Base-by-base conservation (phyloP, 139 green algal species). In the Microglena sp. region DNA sequence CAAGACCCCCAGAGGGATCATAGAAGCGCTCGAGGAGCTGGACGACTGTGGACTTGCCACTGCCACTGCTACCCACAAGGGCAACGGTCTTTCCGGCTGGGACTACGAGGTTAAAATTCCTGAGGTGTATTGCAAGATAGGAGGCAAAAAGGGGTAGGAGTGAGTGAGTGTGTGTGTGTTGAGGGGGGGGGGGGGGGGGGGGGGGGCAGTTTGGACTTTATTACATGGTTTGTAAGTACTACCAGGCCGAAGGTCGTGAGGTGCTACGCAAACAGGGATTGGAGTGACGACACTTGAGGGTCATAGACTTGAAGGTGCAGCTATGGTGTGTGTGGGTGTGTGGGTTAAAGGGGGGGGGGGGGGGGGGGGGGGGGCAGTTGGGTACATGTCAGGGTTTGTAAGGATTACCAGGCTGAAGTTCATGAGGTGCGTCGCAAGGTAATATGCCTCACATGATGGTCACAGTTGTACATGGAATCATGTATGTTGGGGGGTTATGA, bases 1-100 rank as follows among this genome's bases (percentile, higher is more conserved):
- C 76, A 7, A 33, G 21, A 18, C 78, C 67, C 8, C 6, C 11
- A 7, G 5, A 11, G 5, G 55, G 55, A n/a, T 62, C 55, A 40
- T 94, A 93, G 67, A 93, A 94, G 29, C 87, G 71, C 69, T 90
- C 72, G 8, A 94, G 65, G 4, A 94, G 79, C 1, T 71, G 40
- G 1, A 96, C 67, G 11, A 94, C 82, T 15, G 89, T 96, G 43
- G 72, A 87, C 77, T 97, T 98, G 74, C 90, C 90, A 60, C 76
- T 85, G 46, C 92, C 92, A 44, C 67, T 86, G 72, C 83, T 75
- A 40, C 92, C 92, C 26, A 96, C 90, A 24, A 97, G 81, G 4
- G 92, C 92, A 27, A 92, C 77, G 0, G 84, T 93, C 54, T 82
- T 75, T 4, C 92, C 92, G 22, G 84, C 64, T 2, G 56, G 28